Percentiles rank a stretch among this genome's conserved stretches.
phyloP scores from a whole-genome alignment of 2,329 filamentous ascomycete species.

The Chaetoscypha palmicola region DNA sequence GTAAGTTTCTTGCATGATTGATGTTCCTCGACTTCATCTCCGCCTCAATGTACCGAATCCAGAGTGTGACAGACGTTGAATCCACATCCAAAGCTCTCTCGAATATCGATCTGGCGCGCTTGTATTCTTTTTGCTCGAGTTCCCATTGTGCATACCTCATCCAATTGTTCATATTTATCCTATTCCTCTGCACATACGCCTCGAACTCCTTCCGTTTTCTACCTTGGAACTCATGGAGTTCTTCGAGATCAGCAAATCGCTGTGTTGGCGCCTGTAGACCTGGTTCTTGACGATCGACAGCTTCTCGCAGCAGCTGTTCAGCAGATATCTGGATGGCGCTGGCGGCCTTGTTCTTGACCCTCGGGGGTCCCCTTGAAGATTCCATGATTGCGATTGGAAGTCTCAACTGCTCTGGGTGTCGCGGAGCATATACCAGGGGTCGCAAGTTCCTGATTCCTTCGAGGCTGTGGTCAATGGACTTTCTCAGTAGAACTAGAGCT shows the following conservation, averaged over 20 bases:
- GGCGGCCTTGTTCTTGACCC: conserved; percentile 98
- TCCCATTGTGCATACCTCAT: conserved; percentile 97
- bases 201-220: conserved; percentile 95
- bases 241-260: conserved; percentile 91
- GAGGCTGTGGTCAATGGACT: no score
- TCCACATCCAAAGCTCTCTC: conserved; percentile 92
- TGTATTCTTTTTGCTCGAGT: conserved; percentile 95
- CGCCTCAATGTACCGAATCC: conserved; percentile 89
- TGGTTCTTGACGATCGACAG: conserved; percentile 90
- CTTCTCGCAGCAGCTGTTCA: conserved; percentile 94
- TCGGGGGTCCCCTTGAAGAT: conserved; percentile 78
- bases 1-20: conserved; percentile 89
- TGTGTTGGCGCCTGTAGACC: conserved; percentile 85
- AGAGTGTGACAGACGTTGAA: conserved; percentile 75
- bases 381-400: conserved; percentile 58
- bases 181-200: conserved; percentile 91
- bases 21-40: conserved; percentile 96
- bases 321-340: conserved; percentile 89
- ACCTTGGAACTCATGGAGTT: conserved; percentile 95
- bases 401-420: conserved; percentile 2
- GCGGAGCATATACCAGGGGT: background rate
- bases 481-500: no score
- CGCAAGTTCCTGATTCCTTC: no score
- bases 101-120: conserved; percentile 84
- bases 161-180: conserved; percentile 98